A percentile compares a stretch with the other conserved stretches of the same genome.
Evolutionary conservation across 2,329 filamentous ascomycete species (phyloP).

Genomic region (Periconia digitata): DNA sequence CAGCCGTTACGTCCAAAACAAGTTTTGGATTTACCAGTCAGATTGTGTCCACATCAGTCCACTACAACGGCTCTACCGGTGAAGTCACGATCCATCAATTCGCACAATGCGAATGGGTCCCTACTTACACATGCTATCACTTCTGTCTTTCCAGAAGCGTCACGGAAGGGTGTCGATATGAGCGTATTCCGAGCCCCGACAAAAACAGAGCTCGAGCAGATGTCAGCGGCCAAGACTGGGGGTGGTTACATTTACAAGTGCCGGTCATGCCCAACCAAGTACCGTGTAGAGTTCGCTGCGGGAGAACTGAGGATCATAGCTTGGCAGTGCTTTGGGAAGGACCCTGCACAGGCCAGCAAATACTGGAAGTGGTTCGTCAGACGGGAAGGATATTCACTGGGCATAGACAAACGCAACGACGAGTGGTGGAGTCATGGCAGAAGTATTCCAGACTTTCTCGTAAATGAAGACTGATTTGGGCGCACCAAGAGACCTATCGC

Average conservation of each 20-base stretch:
- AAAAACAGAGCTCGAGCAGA: not conserved
- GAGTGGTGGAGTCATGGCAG: constrained; percentile 6
- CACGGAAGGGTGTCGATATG: not conserved
- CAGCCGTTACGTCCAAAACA: not conserved
- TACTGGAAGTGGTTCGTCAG: constrained; percentile 10
- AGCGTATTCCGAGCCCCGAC: not conserved
- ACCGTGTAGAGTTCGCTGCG: not conserved
- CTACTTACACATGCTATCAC: constrained; percentile 1
- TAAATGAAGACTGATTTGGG: too few species aligned
- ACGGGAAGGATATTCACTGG: constrained; percentile 1
- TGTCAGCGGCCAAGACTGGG: not conserved
- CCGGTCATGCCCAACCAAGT: constrained; percentile 9
- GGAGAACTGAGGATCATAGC: not conserved
- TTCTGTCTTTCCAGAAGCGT: not conserved
- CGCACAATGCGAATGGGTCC: not conserved
- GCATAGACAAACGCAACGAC: constrained; percentile 7
- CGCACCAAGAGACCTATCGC: too few species aligned
- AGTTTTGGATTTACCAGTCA: constrained; percentile 1
- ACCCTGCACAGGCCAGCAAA: constrained; percentile 4
- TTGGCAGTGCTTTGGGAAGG: constrained; percentile 11
- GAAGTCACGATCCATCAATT: not conserved
- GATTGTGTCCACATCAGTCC: constrained; percentile 5
- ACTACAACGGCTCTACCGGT: not conserved
- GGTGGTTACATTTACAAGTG: not conserved
- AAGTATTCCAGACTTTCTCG: not conserved